Percentiles rank a stretch among this genome's conserved stretches.
Evolutionary conservation across 2,329 filamentous ascomycete genomes (phyloP).

Genomic region (Fusarium penzigii): DNA sequence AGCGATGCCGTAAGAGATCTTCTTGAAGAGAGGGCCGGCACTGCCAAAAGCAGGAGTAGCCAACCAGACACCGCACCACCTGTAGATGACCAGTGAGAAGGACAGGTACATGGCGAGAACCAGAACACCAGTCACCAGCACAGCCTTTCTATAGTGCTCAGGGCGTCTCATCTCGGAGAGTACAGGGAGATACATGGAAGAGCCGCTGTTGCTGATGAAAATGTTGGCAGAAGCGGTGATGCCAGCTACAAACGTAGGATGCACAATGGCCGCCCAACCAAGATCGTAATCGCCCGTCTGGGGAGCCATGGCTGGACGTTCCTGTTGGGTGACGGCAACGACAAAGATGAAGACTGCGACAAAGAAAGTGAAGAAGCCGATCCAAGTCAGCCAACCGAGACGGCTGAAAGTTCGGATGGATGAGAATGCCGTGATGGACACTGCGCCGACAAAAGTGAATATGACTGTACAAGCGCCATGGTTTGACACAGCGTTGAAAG

Average conservation of each 20-base stretch:
- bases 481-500: conserved; percentile 27
- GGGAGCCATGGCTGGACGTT: conserved; percentile 58
- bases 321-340: conserved; percentile 45
- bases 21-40: conserved; percentile 32
- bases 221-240: conserved; percentile 55
- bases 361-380: conserved; percentile 54
- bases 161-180: conserved; percentile 53
- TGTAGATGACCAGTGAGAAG: conserved; percentile 33
- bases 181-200: conserved; percentile 37
- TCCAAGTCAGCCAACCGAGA: conserved; percentile 52
- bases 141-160: conserved; percentile 28
- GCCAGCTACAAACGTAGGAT: conserved; percentile 55
- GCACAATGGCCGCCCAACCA: conserved; percentile 51
- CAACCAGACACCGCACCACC: conserved; percentile 31
- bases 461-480: conserved; percentile 28
- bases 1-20: conserved; percentile 35
- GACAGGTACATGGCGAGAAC: conserved; percentile 31
- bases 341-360: conserved; percentile 58
- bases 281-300: conserved; percentile 55
- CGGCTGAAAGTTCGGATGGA: conserved; percentile 35
- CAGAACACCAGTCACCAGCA: conserved; percentile 22
- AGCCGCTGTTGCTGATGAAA: conserved; percentile 53
- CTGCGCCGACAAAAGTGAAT: conserved; percentile 28
- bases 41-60: conserved; percentile 33
- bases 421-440: conserved; percentile 25